phyloP scores from a whole-genome alignment of 169 alveolate species.

The Perkinsus marinus region DNA sequence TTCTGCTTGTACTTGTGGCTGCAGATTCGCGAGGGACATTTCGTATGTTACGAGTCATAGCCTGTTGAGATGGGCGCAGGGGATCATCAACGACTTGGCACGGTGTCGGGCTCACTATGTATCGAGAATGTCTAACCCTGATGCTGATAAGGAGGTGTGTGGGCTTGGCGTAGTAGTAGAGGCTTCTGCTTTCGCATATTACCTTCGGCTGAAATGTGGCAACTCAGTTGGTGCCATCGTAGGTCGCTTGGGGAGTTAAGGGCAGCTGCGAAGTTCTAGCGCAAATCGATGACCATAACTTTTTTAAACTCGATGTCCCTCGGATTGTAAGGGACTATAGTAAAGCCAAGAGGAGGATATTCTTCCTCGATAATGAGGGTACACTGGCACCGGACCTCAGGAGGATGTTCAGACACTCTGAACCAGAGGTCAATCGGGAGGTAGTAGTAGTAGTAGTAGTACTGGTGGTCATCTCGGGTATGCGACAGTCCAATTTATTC shows the following conservation, averaged over 20 bases:
- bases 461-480: not conserved
- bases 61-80: not conserved
- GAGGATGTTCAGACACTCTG: not conserved
- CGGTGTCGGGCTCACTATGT: not conserved
- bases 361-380: slow-evolving; percentile 20
- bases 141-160: not conserved
- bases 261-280: not conserved
- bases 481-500: not conserved
- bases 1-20: not conserved
- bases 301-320: not conserved
- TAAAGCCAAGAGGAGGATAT: not conserved
- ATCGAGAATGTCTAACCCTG: not conserved
- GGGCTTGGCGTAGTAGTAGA: too few species aligned
- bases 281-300: not conserved
- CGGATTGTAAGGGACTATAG: not conserved
- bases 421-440: not conserved
- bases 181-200: too few species aligned
- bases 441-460: not conserved
- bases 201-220: too few species aligned
- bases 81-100: not conserved
- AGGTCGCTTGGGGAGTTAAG: not conserved
- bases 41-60: not conserved
- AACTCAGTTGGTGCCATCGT: too few species aligned
- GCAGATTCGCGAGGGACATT: not conserved
- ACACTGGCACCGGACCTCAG: slow-evolving; percentile 21